These are phyloP conservation scores for Selaginella tamariscina DNA, from an alignment of 75 land plant genomes.

Conservation along the genomic window DNA sequence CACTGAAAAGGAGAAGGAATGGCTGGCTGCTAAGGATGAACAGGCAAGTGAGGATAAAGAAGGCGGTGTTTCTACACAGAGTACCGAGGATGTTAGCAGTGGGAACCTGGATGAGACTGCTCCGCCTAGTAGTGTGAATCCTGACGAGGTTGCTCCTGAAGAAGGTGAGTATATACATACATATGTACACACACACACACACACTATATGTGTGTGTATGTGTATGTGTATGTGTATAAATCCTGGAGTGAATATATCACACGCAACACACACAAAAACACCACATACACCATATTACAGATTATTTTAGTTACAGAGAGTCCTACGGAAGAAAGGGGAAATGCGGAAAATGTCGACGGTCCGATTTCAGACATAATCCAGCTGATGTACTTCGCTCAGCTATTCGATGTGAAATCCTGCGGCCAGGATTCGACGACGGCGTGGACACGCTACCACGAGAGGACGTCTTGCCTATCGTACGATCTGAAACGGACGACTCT, in stretches of 20 bases:
- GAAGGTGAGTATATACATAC: background rate
- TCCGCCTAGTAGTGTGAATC: background rate
- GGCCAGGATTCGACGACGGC: slow-evolving; percentile 44
- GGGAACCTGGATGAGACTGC: background rate
- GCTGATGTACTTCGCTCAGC: slow-evolving; percentile 54
- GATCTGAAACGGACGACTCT: slow-evolving; percentile 89
- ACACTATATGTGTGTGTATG: too few relatives aligned
- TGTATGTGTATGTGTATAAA: too few relatives aligned
- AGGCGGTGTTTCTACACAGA: background rate
- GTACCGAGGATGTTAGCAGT: background rate
- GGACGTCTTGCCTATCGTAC: slow-evolving; percentile 78
- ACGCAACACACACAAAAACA: too few relatives aligned
- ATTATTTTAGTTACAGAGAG: too few relatives aligned
- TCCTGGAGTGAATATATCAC: too few relatives aligned
- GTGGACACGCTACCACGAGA: slow-evolving; percentile 60
- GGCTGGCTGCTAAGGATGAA: slow-evolving; percentile 16
- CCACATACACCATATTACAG: too few relatives aligned
- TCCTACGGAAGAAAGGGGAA: background rate
- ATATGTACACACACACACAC: background rate
- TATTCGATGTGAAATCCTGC: slow-evolving; percentile 72
- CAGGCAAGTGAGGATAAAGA: background rate
- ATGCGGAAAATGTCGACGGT: background rate
- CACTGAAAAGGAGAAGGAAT: slow-evolving; percentile 36
- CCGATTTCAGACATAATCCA: slow-evolving; percentile 49
- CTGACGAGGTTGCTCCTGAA: background rate